Conservation (phyloP, 352 stramenopile species). For the Phytopythium boreale region DNA sequence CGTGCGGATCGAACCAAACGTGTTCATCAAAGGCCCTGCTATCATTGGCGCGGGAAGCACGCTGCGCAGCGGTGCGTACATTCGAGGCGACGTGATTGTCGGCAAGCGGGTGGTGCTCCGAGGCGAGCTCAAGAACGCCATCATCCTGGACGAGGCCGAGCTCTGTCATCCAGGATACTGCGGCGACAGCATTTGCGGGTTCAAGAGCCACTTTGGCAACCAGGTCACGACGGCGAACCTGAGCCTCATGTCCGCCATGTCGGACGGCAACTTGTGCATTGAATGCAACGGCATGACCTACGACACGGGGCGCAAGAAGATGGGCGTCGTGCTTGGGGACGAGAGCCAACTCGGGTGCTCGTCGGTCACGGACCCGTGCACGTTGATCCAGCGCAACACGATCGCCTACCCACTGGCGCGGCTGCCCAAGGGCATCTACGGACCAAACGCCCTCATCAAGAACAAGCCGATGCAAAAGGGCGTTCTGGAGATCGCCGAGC, state of each 20-base stretch:
- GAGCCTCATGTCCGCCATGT: slow-evolving; percentile 37
- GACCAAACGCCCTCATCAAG: slow-evolving; percentile 66
- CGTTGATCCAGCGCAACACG: slow-evolving; percentile 52
- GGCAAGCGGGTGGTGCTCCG: slow-evolving; percentile 59
- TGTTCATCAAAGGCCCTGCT: slow-evolving; percentile 69
- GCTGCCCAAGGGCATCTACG: slow-evolving; percentile 66
- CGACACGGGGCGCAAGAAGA: slow-evolving; percentile 65
- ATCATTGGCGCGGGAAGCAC: slow-evolving; percentile 67
- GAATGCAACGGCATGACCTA: slow-evolving; percentile 35
- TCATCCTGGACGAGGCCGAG: slow-evolving; percentile 73
- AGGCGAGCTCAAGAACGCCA: slow-evolving; percentile 66
- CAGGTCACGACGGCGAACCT: slow-evolving; percentile 81
- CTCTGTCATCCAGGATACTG: slow-evolving; percentile 74
- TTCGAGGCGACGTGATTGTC: slow-evolving; percentile 67
- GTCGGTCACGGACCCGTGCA: slow-evolving; percentile 70
- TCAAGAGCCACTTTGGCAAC: slow-evolving; percentile 82
- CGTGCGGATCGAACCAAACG: slow-evolving; percentile 61
- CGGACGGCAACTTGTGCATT: slow-evolving; percentile 25
- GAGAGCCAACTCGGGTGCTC: slow-evolving; percentile 70
- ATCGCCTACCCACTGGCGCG: slow-evolving; percentile 66
- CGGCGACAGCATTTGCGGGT: slow-evolving; percentile 68
- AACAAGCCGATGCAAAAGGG: slow-evolving; percentile 77
- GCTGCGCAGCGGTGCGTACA: slow-evolving; percentile 60
- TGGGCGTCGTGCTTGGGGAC: slow-evolving; percentile 70
- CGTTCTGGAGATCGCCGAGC: slow-evolving; percentile 48